Evolutionary conservation across 306 rosid genomes (phyloP).

Genomic region (Casuarina equisetifolia): DNA sequence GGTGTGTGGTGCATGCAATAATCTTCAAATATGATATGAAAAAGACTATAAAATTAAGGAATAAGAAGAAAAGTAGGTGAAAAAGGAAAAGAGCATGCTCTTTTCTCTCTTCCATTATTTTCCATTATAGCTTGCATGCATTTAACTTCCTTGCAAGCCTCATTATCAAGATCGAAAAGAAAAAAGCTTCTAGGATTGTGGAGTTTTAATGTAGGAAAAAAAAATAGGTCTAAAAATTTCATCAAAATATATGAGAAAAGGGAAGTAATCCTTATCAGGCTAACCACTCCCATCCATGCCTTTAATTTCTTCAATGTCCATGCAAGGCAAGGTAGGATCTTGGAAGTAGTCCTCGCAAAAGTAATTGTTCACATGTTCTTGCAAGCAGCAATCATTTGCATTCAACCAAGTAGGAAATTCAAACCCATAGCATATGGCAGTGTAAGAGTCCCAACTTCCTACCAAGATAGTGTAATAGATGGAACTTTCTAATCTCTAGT

Average conservation of each 20-base stretch:
- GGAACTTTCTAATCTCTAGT: slow-evolving; percentile 44
- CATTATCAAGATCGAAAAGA: slow-evolving; percentile 33
- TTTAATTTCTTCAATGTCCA: slow-evolving; percentile 88
- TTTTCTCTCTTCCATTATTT: slow-evolving; percentile 31
- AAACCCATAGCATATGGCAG: slow-evolving; percentile 33
- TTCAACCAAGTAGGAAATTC: slow-evolving; percentile 80
- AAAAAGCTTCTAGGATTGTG: slow-evolving; percentile 16
- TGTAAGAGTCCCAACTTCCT: slow-evolving; percentile 38
- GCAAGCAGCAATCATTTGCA: slow-evolving; percentile 57
- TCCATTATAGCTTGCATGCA: slow-evolving; percentile 33
- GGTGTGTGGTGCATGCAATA: background rate
- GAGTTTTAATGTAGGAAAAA: slow-evolving; percentile 14
- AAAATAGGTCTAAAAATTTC: slow-evolving; percentile 45
- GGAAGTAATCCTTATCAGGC: slow-evolving; percentile 51
- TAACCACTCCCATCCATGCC: slow-evolving; percentile 83
- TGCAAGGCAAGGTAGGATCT: slow-evolving; percentile 68
- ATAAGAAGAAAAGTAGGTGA: too few relatives aligned
- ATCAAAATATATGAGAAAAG: slow-evolving; percentile 19
- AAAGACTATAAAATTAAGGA: background rate
- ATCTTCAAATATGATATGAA: background rate
- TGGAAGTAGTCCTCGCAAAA: slow-evolving; percentile 48
- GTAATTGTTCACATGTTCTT: slow-evolving; percentile 39
- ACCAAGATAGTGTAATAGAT: slow-evolving; percentile 34
- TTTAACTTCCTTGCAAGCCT: slow-evolving; percentile 44
- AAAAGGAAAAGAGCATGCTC: background rate